Conservation (phyloP, 345 rosid genomes). For the Ailanthus altissimus region DNA sequence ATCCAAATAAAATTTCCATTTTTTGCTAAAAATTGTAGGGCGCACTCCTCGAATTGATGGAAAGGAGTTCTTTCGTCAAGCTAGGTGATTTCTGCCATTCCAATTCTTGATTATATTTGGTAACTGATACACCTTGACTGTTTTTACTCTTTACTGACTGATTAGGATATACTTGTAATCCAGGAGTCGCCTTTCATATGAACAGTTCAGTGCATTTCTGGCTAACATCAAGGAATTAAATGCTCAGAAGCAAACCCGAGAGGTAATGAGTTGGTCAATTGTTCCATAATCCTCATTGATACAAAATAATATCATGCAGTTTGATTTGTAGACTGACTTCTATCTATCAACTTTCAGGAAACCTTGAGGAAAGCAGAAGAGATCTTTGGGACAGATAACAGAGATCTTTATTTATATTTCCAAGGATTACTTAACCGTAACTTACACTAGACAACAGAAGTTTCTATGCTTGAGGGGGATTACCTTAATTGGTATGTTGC, state of each 20-base stretch:
- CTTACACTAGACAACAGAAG: constrained; percentile 37
- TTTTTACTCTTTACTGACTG: constrained; percentile 3
- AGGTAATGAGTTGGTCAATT: constrained; percentile 43
- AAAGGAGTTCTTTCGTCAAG: constrained; percentile 96
- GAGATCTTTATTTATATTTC: constrained; percentile 78
- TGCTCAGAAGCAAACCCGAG: constrained; percentile 85
- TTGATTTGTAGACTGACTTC: neutral
- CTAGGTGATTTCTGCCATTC: constrained; percentile 52
- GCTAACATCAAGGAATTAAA: constrained; percentile 91
- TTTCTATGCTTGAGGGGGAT: constrained; percentile 10
- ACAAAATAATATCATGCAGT: neutral
- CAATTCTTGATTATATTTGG: neutral
- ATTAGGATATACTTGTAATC: constrained; percentile 13
- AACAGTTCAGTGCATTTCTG: constrained; percentile 92
- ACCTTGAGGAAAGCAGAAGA: constrained; percentile 89
- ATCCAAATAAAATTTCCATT: constrained; percentile 6
- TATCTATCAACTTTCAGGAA: constrained; percentile 52
- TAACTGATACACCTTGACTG: neutral
- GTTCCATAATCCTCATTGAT: constrained; percentile 12
- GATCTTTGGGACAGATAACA: constrained; percentile 81
- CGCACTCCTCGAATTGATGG: constrained; percentile 81
- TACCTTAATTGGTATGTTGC: constrained; percentile 26
- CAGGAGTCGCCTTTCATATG: constrained; percentile 90
- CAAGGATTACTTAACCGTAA: constrained; percentile 80
- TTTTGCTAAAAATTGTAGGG: constrained; percentile 34